A percentile compares a stretch with the other conserved stretches of the same genome.
These are phyloP conservation scores for Salinomyces thailandicus DNA, from an alignment of 2,329 filamentous ascomycete genomes.

Conservation along the genomic window DNA sequence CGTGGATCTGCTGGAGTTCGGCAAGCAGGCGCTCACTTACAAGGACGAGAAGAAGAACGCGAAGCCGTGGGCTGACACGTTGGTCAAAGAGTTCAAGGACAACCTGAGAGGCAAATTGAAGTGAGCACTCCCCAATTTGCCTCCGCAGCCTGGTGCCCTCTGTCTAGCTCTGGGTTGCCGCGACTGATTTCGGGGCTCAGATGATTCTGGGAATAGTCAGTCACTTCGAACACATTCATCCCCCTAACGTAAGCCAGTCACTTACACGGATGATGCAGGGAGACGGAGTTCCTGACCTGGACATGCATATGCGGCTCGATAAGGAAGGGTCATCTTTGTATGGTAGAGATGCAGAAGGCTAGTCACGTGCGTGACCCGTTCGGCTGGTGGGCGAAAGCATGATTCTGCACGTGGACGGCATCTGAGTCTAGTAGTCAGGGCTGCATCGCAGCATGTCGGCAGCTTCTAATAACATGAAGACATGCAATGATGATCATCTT, in stretches of 20 bases:
- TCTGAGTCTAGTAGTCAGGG: no score
- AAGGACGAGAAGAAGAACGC: slow-evolving; percentile 19
- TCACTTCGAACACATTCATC: no score
- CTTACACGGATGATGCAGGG: no score
- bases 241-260: no score
- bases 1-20: slow-evolving; percentile 22
- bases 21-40: slow-evolving; percentile 16
- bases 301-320: slow-evolving; percentile 18
- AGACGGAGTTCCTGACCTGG: slow-evolving; percentile 10
- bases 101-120: slow-evolving; percentile 20
- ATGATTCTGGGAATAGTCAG: background rate
- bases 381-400: slow-evolving; percentile 6
- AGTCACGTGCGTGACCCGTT: background rate
- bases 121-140: slow-evolving; percentile 17
- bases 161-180: background rate
- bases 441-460: no score
- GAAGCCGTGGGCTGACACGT: slow-evolving; percentile 13
- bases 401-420: no score
- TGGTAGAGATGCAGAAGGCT: slow-evolving; percentile 4
- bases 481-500: no score
- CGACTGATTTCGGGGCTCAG: background rate
- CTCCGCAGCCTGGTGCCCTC: background rate
- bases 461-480: no score
- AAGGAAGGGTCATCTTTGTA: slow-evolving; percentile 13
- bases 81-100: slow-evolving; percentile 19